Percentiles rank a stretch among this genome's conserved stretches.
Conservation (phyloP, 2,329 filamentous ascomycete genomes). For the Metarhizium robertsii region DNA sequence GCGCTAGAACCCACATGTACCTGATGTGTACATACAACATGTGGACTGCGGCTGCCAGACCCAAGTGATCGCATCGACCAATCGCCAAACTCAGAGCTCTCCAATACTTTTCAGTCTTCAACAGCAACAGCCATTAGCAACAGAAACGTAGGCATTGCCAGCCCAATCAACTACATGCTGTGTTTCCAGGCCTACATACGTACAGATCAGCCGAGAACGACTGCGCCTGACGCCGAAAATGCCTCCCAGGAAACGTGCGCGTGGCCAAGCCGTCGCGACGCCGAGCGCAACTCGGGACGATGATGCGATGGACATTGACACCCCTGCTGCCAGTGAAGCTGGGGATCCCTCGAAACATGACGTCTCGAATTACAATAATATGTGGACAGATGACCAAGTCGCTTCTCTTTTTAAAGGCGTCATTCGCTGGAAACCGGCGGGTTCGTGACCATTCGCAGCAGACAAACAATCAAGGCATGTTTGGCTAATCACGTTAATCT, state of each 20-base stretch:
- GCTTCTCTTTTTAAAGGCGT: slow-evolving; percentile 88
- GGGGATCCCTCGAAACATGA: slow-evolving; percentile 17
- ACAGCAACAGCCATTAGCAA: background rate
- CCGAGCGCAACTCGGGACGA: slow-evolving; percentile 44
- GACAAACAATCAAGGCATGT: background rate
- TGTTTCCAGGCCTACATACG: background rate
- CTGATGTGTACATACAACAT: no score
- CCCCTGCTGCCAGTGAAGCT: slow-evolving; percentile 44
- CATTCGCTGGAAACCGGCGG: slow-evolving; percentile 93
- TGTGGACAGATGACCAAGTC: slow-evolving; percentile 94
- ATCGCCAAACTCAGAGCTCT: background rate
- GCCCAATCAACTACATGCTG: background rate
- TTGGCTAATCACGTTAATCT: background rate
- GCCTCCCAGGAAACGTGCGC: slow-evolving; percentile 63
- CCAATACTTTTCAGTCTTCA: background rate
- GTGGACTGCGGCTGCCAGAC: no score
- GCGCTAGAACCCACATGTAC: background rate
- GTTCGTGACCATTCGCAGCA: slow-evolving; percentile 31
- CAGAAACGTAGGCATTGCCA: background rate
- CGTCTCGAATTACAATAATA: slow-evolving; percentile 40
- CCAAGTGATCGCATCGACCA: background rate
- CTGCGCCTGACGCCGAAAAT: slow-evolving; percentile 30
- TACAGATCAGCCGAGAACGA: background rate
- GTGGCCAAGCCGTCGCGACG: slow-evolving; percentile 48
- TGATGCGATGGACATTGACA: slow-evolving; percentile 52